Evolutionary conservation across 371 early-diverging fungal genomes (phyloP).

Genomic region (Apophysomyces trapeziformis): DNA sequence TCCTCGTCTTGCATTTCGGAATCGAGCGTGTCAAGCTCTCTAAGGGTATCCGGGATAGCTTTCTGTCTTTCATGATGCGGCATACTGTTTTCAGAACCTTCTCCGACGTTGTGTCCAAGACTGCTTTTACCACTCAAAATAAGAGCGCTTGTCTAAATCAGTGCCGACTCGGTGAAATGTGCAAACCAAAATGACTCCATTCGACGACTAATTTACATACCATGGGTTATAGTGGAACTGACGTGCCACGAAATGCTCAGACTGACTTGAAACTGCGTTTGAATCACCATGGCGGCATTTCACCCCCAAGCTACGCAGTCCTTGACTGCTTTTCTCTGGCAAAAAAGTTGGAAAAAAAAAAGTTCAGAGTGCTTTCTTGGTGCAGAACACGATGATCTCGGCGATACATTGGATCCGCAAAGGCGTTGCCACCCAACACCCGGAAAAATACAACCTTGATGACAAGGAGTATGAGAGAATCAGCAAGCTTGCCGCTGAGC

Average conservation of each 20-base stretch:
- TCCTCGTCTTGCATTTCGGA: conserved; percentile 14
- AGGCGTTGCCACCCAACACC: conserved; percentile 83
- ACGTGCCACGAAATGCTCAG: neutral
- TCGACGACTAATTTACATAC: neutral
- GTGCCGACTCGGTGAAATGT: neutral
- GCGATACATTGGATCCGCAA: conserved; percentile 86
- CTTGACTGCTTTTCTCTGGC: neutral
- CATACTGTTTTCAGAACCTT: neutral
- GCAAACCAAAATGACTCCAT: neutral
- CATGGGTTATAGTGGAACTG: neutral
- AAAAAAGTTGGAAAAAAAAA: neutral
- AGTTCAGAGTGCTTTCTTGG: neutral
- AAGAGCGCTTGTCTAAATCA: neutral
- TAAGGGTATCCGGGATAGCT: neutral
- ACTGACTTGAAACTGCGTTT: neutral
- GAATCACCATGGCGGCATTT: no score
- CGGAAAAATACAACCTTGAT: conserved; percentile 77
- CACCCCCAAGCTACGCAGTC: neutral
- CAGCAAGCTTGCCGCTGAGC: conserved; percentile 66
- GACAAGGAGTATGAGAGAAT: conserved; percentile 89
- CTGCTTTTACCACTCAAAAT: neutral
- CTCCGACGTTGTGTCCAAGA: neutral
- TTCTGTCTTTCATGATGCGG: neutral
- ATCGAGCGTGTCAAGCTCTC: neutral
- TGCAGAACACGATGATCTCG: conserved; percentile 70